Evolutionary conservation across 176 grass and related monocot species (phyloP).

Genomic region (Puccinellia tenuiflora): DNA sequence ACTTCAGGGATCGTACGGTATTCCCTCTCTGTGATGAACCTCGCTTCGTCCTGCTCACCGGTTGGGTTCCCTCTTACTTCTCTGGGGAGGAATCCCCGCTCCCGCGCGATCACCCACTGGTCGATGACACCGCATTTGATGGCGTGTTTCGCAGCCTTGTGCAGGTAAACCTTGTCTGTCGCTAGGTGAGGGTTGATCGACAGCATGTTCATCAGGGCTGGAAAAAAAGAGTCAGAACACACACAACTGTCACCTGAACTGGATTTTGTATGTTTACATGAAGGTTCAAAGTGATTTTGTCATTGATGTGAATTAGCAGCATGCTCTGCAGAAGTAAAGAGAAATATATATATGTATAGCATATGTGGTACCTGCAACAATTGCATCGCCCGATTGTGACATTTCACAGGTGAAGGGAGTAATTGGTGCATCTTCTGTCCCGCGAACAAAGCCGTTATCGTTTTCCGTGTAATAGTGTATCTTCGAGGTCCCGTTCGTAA

Average conservation of each 20-base stretch:
- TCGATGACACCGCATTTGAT: slow-evolving; percentile 69
- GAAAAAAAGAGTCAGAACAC: slow-evolving; percentile 10
- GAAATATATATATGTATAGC: not conserved
- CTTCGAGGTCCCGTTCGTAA: slow-evolving; percentile 77
- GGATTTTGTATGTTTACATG: slow-evolving; percentile 4
- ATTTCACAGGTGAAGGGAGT: slow-evolving; percentile 71
- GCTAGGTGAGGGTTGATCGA: slow-evolving; percentile 41
- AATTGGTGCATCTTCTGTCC: slow-evolving; percentile 72
- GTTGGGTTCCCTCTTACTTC: slow-evolving; percentile 24
- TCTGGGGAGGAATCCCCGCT: slow-evolving; percentile 49
- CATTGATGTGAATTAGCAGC: not conserved
- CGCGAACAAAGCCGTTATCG: slow-evolving; percentile 46
- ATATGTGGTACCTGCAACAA: slow-evolving; percentile 69
- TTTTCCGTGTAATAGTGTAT: slow-evolving; percentile 85
- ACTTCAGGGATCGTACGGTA: slow-evolving; percentile 41
- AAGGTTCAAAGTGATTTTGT: not conserved
- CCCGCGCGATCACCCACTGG: slow-evolving; percentile 56
- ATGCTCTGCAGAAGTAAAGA: not conserved
- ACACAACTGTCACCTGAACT: not conserved
- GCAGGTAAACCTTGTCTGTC: slow-evolving; percentile 65
- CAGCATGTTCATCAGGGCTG: slow-evolving; percentile 77
- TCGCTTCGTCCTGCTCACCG: slow-evolving; percentile 13
- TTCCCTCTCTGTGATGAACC: slow-evolving; percentile 53
- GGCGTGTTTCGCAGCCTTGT: slow-evolving; percentile 47
- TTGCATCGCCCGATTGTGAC: slow-evolving; percentile 72